Evolutionary conservation across 192 early-diverging fungal species (phyloP), one percentile per base, ranked within the genome.

Genomic region (Glomus cerebriforme): DNA sequence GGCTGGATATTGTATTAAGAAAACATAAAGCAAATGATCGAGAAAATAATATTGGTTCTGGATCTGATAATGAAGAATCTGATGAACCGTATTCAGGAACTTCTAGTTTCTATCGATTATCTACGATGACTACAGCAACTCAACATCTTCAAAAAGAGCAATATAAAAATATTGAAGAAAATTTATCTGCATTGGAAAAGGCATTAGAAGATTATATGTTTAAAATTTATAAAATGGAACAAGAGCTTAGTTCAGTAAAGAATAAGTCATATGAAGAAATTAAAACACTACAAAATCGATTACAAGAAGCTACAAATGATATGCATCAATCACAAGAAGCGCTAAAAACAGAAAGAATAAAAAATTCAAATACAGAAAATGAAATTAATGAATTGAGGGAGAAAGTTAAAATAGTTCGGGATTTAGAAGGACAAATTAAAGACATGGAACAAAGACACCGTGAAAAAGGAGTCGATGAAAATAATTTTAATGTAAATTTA

Each of bases 131-230:
- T 2, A 75, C 73, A 7, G 73, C 73, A 17, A 78, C 76, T 29
- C 76, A 78, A 54, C 62, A 65, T 29, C 39, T 78, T 49, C 76
- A 78, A 54, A 78, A 78, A 49, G 76, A 78, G 37, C 76, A 78
- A 67, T 78, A 65, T 17, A 59, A 43, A 45, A 78, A 78, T 54
- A 78, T 78, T 19, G 24, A 43, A 29, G 59, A 78, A 1, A 81
- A 79, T 7, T 24, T 87, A 39, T 70, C 77, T 37, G 79, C 77
- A 17, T 79, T 87, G 0, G 84, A 87, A 62, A 79, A 73, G 17
- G 60, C 70, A 39, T 39, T 80, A 13, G 45, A 73, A 59, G 78
- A 78, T 26, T 82, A 82, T 27, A 62, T 80, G 13, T 77, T 81
- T 70, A 79, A 81, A 27, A 74, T 85, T 27, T 67, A 63, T 19